Evolutionary conservation across 768 basidiomycete genomes (phyloP).

Genomic region (Leccinum olivaceopallidum): DNA sequence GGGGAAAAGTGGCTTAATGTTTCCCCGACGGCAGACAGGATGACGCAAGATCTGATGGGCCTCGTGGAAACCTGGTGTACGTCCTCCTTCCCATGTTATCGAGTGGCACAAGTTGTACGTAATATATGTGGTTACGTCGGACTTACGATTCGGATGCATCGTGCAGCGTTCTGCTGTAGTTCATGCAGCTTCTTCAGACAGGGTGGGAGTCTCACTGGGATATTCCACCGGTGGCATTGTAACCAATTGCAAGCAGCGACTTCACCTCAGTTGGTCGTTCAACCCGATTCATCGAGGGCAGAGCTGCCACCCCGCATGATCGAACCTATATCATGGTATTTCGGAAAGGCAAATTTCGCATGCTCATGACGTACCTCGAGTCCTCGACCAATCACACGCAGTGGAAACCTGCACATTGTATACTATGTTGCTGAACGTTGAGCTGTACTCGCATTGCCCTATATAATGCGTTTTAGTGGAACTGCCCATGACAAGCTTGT

Average conservation of each 20-base stretch:
- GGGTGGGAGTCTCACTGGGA: neutral
- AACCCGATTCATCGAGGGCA: neutral
- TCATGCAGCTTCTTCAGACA: neutral
- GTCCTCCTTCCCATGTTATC: neutral
- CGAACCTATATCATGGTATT: neutral
- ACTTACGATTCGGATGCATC: neutral
- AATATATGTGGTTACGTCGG: neutral
- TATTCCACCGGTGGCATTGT: neutral
- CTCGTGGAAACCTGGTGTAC: slow-evolving; percentile 2
- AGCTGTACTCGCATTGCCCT: neutral
- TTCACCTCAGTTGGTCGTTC: neutral
- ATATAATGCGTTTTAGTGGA: neutral
- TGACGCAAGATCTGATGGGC: neutral
- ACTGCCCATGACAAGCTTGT: neutral
- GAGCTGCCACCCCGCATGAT: neutral
- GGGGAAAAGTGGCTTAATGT: neutral
- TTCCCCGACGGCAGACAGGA: neutral
- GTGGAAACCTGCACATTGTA: neutral
- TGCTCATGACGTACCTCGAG: neutral
- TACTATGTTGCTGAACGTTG: too few relatives aligned
- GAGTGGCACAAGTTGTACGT: neutral
- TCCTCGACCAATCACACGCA: neutral
- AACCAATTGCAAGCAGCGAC: neutral
- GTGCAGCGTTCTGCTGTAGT: neutral
- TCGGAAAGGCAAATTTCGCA: neutral